phyloP scores from a whole-genome alignment of 2,329 filamentous ascomycete genomes.

The Fusarium sp. region DNA sequence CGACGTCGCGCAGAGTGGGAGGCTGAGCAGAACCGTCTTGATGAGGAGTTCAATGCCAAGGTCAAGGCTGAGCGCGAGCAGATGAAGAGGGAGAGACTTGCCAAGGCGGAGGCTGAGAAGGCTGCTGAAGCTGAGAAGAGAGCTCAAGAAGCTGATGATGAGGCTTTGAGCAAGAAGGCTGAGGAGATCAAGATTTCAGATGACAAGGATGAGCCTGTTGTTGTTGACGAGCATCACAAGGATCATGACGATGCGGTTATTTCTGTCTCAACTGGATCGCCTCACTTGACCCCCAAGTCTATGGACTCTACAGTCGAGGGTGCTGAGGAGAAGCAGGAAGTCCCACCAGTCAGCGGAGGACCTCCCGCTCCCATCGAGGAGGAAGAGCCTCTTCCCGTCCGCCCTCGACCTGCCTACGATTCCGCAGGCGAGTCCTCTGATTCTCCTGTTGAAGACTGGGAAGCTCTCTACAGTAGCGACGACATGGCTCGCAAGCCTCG shows the following conservation, averaged over 20 bases:
- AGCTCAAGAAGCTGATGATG: conserved; percentile 29
- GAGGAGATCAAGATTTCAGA: conserved; percentile 16
- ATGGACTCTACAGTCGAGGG: conserved; percentile 40
- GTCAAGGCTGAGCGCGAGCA: conserved; percentile 28
- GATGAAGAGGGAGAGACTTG: conserved; percentile 31
- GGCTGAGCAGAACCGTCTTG: conserved; percentile 39
- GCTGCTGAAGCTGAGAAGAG: conserved; percentile 32
- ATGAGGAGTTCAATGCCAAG: conserved; percentile 44
- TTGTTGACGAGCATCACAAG: conserved; percentile 19
- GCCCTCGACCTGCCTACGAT: conserved; percentile 47
- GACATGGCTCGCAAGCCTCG: conserved; percentile 64
- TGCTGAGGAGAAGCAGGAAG: conserved; percentile 47
- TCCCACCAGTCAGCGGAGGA: conserved; percentile 43
- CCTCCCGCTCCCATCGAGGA: conserved; percentile 35
- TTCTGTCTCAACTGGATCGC: conserved; percentile 46
- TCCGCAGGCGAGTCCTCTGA: conserved; percentile 67
- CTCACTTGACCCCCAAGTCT: conserved; percentile 46
- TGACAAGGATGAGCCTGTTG: conserved; percentile 18
- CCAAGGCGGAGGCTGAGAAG: conserved; percentile 21
- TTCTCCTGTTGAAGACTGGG: conserved; percentile 68
- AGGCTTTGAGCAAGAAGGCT: conserved; percentile 34
- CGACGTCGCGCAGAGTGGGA: conserved; percentile 42
- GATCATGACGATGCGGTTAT: conserved; percentile 38
- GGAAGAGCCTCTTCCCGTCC: conserved; percentile 32
- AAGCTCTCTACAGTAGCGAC: conserved; percentile 66